Percentiles rank a stretch among this genome's conserved stretches.
These are phyloP conservation scores for Mariannaea sp. DNA, from an alignment of 2,329 filamentous ascomycete genomes.

Conservation along the genomic window DNA sequence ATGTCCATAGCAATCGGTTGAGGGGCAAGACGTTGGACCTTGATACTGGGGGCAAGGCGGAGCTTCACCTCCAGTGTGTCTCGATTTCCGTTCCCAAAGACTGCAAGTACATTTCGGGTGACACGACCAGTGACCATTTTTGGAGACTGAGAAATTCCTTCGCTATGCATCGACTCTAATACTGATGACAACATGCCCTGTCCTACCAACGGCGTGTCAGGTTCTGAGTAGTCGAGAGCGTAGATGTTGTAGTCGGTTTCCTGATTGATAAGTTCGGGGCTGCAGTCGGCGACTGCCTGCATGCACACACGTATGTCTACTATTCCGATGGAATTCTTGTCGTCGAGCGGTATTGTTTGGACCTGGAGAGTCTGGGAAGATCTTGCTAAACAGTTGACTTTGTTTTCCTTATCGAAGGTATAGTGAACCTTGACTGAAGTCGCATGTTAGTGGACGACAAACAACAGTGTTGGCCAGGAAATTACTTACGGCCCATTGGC, in stretches of 20 bases:
- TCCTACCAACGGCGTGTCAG: slow-evolving; percentile 88
- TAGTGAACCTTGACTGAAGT: slow-evolving; percentile 89
- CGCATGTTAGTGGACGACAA: slow-evolving; percentile 27
- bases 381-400: slow-evolving; percentile 86
- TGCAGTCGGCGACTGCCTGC: slow-evolving; percentile 75
- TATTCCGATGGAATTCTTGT: slow-evolving; percentile 79
- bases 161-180: slow-evolving; percentile 54
- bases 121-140: slow-evolving; percentile 88
- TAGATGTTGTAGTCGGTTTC: slow-evolving; percentile 93
- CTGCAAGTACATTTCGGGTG: slow-evolving; percentile 79
- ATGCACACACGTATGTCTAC: slow-evolving; percentile 87
- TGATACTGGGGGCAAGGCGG: slow-evolving; percentile 78
- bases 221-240: slow-evolving; percentile 94
- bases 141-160: slow-evolving; percentile 59
- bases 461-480: slow-evolving; percentile 5
- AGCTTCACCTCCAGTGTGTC: slow-evolving; percentile 94
- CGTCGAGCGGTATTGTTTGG: slow-evolving; percentile 80
- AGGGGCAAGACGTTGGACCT: slow-evolving; percentile 46
- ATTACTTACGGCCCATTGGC: slow-evolving; percentile 67
- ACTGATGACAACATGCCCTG: slow-evolving; percentile 93
- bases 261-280: slow-evolving; percentile 77
- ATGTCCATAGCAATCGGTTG: slow-evolving; percentile 34
- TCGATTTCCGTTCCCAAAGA: slow-evolving; percentile 81
- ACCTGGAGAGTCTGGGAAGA: slow-evolving; percentile 80
- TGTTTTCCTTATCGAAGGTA: slow-evolving; percentile 88